Base-by-base conservation (phyloP, 768 basidiomycete genomes). In the Leccinum sublutescens region DNA sequence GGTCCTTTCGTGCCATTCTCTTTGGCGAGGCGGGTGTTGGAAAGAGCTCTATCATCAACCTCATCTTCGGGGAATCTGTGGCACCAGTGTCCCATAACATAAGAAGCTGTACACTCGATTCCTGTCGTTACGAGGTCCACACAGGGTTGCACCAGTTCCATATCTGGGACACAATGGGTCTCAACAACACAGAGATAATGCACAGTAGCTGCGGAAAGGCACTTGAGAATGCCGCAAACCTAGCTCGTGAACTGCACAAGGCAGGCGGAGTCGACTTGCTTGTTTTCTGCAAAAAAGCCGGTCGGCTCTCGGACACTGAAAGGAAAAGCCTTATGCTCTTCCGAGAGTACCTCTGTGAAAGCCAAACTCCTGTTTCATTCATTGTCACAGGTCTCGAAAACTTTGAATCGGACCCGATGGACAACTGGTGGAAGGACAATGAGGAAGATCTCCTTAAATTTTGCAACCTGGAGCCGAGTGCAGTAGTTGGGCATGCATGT, bases 31-130 rank as follows among this genome's bases (percentile, higher is more conserved):
- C 74, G 0, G 78, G 79, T 25, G 59, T 50, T n/a, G 74, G 75
- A 47, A 80, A 81, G 59, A 76, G 76, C 54, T 76, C 76, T 0
- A 54, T 80, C 49, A 62, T 79, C 59, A 80, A 80, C 60, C 73
- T 81, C 63, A 29, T 79, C 25, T 49, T 60, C 14, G 72, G 69
- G 5, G 6, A 48, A 0, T n/a, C 61, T 0, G 52, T 55, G 2
- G 76, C 77, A 1, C 56, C 31, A 23, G 54, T 6, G 59, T 72
- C 38, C 38, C 15, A 8, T 9, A 17, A 8, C 25, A 55, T 0
- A 71, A 38, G 17, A 1, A 17, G 75, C 8, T 77, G 72, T 60
- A 80, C 80, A 0, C 67, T 78, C 50, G 49, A 66, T 2, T 68
- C 56, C 31, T 48, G 50, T 3, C 25, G 55, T 1, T 72, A 79